Conservation (phyloP, 208 protist species). For the Acanthamoeba sp. region DNA sequence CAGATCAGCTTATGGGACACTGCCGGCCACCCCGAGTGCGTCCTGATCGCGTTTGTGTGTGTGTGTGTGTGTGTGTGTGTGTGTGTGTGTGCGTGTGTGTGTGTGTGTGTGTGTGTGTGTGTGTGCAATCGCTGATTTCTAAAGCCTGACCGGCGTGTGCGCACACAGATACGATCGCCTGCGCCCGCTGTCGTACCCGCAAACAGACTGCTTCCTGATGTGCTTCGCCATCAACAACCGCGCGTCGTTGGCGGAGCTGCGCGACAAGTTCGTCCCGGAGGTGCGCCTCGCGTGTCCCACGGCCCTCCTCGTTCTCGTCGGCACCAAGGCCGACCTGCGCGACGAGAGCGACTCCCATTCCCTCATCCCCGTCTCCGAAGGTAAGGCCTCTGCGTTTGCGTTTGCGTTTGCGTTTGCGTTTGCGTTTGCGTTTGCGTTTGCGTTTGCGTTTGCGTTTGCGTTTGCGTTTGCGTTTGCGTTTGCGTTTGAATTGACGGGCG, state of each 20-base stretch:
- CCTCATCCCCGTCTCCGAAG: not conserved
- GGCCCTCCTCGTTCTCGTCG: conserved; percentile 84
- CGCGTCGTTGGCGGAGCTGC: conserved; percentile 88
- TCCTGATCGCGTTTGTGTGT: not conserved
- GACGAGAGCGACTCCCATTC: conserved; percentile 6
- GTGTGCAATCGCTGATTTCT: not conserved
- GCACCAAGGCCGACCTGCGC: conserved; percentile 85
- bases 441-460: too few species aligned
- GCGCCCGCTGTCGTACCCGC: conserved; percentile 93
- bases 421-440: too few species aligned
- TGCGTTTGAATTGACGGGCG: not conserved
- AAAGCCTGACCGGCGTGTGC: too few species aligned
- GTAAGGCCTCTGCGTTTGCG: too few species aligned
- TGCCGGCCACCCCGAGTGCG: too few species aligned
- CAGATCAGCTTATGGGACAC: not conserved
- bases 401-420: too few species aligned
- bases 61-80: not conserved
- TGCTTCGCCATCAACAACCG: conserved; percentile 90
- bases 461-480: too few species aligned
- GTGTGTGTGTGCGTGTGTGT: not conserved
- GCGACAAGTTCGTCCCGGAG: conserved; percentile 84
- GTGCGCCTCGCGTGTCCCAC: conserved; percentile 73
- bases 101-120: not conserved
- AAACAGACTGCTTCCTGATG: conserved; percentile 91
- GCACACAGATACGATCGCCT: conserved; percentile 94